These are phyloP conservation scores for Xylaria arbuscula DNA, from an alignment of 2,329 filamentous ascomycete species.

Conservation along the genomic window DNA sequence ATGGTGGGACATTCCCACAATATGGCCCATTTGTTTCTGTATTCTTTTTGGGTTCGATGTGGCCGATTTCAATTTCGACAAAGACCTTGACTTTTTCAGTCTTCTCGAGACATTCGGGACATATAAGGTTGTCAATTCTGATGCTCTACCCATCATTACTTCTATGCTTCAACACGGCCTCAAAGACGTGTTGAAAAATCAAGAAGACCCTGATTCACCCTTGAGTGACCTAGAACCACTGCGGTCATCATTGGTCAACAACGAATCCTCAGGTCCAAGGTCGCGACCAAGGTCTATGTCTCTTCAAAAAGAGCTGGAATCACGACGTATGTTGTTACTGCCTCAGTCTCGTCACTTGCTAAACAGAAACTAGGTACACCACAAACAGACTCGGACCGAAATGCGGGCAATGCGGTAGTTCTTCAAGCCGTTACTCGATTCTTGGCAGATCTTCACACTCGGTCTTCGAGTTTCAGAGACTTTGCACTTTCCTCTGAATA, in stretches of 20 bases:
- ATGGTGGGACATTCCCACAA: slow-evolving; percentile 86
- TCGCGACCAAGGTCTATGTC: slow-evolving; percentile 73
- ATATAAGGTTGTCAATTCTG: slow-evolving; percentile 76
- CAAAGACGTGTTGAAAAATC: slow-evolving; percentile 73
- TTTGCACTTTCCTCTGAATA: slow-evolving; percentile 85
- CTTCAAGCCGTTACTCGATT: slow-evolving; percentile 83
- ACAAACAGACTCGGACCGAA: slow-evolving; percentile 59
- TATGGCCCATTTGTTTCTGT: slow-evolving; percentile 91
- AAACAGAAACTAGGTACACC: slow-evolving; percentile 50
- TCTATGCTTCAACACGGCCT: slow-evolving; percentile 89
- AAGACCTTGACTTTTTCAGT: slow-evolving; percentile 77
- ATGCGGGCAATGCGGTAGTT: slow-evolving; percentile 70
- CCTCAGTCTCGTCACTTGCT: not conserved
- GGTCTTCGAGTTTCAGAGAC: slow-evolving; percentile 81
- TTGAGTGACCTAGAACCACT: slow-evolving; percentile 42
- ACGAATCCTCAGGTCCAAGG: slow-evolving; percentile 47
- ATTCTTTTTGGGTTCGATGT: slow-evolving; percentile 89
- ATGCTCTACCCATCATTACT: slow-evolving; percentile 81
- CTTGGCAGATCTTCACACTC: slow-evolving; percentile 79
- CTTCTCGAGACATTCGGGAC: slow-evolving; percentile 79
- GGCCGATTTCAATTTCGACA: slow-evolving; percentile 76
- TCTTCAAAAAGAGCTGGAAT: slow-evolving; percentile 68
- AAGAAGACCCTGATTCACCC: slow-evolving; percentile 69
- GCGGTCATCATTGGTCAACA: slow-evolving; percentile 40
- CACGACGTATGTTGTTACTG: slow-evolving; percentile 58